Evolutionary conservation across 495 filamentous ascomycete genomes (phyloP).

Genomic region (Trichoderma virens): DNA sequence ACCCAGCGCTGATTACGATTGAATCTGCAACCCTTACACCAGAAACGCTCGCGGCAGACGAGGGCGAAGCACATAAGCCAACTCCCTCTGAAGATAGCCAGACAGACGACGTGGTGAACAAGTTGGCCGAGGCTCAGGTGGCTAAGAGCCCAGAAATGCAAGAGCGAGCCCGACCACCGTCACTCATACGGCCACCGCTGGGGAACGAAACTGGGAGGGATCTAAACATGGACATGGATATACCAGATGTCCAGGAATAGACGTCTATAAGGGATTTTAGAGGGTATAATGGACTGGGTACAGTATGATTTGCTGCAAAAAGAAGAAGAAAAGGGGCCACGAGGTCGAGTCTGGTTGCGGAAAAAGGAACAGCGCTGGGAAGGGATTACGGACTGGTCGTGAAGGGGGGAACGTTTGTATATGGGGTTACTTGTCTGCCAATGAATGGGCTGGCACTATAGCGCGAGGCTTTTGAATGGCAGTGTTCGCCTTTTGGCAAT

Average conservation of each 20-base stretch:
- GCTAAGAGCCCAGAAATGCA: conserved; percentile 31
- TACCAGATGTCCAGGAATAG: conserved; percentile 2
- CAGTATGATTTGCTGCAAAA: neutral
- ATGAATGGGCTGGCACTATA: too few species aligned
- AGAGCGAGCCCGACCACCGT: conserved; percentile 19
- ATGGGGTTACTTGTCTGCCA: neutral
- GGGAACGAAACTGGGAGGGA: neutral
- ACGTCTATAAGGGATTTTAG: neutral
- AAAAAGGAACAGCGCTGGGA: neutral
- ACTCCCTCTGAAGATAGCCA: conserved; percentile 6
- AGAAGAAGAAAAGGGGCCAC: neutral
- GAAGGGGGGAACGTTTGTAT: neutral
- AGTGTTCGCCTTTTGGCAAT: too few species aligned
- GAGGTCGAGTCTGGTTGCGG: neutral
- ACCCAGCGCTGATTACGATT: neutral
- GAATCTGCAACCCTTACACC: neutral
- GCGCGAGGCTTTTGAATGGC: too few species aligned
- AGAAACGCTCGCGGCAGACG: neutral
- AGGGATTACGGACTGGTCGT: too few species aligned
- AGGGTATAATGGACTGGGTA: neutral
- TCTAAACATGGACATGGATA: conserved; percentile 9
- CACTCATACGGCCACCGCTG: neutral
- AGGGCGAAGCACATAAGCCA: neutral
- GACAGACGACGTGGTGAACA: neutral
- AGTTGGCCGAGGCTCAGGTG: neutral